These are phyloP conservation scores for Acanthamoeba culbertsoni DNA, from an alignment of 208 protist species.

Conservation along the genomic window DNA sequence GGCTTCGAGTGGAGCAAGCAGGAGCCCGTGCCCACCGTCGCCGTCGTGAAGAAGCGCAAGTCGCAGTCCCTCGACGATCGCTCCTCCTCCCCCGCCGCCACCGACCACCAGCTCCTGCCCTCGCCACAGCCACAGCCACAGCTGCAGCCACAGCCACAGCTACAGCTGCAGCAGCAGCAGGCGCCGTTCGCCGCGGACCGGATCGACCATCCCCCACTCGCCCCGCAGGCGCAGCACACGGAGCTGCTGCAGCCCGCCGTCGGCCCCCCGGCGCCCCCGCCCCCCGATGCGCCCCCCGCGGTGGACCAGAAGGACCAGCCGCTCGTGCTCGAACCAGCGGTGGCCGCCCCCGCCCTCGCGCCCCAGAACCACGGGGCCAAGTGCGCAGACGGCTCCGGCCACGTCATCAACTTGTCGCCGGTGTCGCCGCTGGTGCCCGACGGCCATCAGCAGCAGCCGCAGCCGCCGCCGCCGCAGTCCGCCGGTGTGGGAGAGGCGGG, in stretches of 20 bases:
- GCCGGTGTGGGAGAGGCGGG: not conserved
- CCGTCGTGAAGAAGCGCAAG: slow-evolving; percentile 45
- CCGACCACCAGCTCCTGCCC: not conserved
- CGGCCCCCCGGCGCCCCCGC: no score
- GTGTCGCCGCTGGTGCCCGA: no score
- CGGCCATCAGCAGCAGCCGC: no score
- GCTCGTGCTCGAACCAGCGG: not conserved
- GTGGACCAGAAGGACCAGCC: not conserved
- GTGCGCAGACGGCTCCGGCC: no score
- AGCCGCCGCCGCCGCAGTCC: not conserved
- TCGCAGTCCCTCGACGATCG: not conserved
- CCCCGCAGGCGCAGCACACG: not conserved
- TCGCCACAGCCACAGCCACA: not conserved
- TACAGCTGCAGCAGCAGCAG: not conserved
- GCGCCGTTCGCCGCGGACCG: not conserved
- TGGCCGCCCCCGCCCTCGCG: no score
- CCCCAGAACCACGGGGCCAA: no score
- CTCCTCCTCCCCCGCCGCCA: not conserved
- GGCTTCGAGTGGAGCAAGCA: slow-evolving; percentile 60
- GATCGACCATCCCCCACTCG: not conserved
- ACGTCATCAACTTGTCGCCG: no score
- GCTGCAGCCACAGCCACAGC: not conserved
- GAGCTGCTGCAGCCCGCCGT: not conserved
- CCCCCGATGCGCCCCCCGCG: no score
- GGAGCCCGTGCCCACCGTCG: not conserved